phyloP scores from a whole-genome alignment of 768 basidiomycete species.

The Pholiota conissans region DNA sequence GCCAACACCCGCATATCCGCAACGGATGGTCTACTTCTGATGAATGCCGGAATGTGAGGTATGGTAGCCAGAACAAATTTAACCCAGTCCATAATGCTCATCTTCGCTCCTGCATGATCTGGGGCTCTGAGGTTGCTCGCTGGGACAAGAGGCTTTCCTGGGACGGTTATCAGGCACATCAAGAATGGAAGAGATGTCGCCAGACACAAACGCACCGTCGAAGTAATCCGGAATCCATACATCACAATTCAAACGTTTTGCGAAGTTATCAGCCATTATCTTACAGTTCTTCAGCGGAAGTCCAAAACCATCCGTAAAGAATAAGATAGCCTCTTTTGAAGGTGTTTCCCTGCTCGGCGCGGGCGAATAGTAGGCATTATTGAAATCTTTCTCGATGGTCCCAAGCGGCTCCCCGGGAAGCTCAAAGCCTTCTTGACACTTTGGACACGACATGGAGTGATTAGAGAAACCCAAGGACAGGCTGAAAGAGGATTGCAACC shows the following conservation, averaged over 20 bases:
- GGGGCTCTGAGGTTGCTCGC: conserved; percentile 25
- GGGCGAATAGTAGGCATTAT: conserved; percentile 43
- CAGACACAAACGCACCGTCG: conserved; percentile 29
- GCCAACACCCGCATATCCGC: conserved; percentile 26
- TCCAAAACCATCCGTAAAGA: conserved; percentile 58
- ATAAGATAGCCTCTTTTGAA: conserved; percentile 37
- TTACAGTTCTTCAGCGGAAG: conserved; percentile 49
- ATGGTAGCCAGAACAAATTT: conserved; percentile 28
- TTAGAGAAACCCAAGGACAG: too few species aligned
- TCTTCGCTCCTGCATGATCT: conserved; percentile 33
- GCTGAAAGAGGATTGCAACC: too few species aligned
- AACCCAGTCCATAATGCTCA: conserved; percentile 29
- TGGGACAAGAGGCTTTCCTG: conserved; percentile 32
- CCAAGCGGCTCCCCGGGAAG: conserved; percentile 49
- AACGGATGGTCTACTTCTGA: conserved; percentile 31
- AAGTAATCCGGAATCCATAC: conserved; percentile 62
- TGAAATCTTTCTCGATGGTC: conserved; percentile 26
- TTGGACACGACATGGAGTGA: conserved; percentile 33
- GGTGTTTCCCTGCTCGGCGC: conserved; percentile 17
- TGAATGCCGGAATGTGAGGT: conserved; percentile 29
- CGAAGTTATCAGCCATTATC: conserved; percentile 50
- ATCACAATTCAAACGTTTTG: conserved; percentile 45
- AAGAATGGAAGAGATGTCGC: neutral
- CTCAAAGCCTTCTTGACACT: conserved; percentile 44
- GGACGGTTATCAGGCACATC: neutral